Conservation (phyloP, 2,329 filamentous ascomycete genomes). For the Penicillium griseofulvum region DNA sequence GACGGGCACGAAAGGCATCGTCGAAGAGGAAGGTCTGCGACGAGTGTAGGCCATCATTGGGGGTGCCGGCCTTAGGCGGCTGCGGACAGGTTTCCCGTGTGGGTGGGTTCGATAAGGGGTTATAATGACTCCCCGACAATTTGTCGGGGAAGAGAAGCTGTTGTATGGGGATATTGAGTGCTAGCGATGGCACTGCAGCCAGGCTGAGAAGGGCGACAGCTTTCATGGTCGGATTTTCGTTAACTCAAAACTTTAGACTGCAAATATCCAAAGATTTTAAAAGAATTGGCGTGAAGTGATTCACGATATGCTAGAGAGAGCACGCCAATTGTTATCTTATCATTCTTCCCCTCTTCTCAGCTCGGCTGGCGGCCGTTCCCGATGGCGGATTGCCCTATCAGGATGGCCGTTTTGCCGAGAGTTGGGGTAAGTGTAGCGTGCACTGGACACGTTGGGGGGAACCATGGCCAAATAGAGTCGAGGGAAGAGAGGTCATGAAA, state of each 20-base stretch:
- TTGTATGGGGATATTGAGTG: slow-evolving; percentile 26
- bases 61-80: slow-evolving; percentile 25
- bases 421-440: slow-evolving; percentile 12
- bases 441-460: neutral
- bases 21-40: slow-evolving; percentile 31
- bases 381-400: slow-evolving; percentile 14
- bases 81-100: slow-evolving; percentile 29
- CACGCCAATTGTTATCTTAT: slow-evolving; percentile 17
- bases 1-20: slow-evolving; percentile 32
- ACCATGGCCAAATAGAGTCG: too few species aligned
- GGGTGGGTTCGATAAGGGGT: slow-evolving; percentile 5
- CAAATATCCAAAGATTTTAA: neutral
- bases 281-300: neutral
- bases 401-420: slow-evolving; percentile 14
- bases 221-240: slow-evolving; percentile 14
- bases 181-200: slow-evolving; percentile 20
- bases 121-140: neutral
- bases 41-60: slow-evolving; percentile 30
- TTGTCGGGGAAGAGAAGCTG: slow-evolving; percentile 23
- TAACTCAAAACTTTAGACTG: neutral
- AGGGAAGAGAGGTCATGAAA: too few species aligned
- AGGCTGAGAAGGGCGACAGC: slow-evolving; percentile 15
- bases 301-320: neutral
- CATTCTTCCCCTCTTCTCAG: slow-evolving; percentile 18
- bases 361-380: slow-evolving; percentile 18